A percentile compares a stretch with the other conserved stretches of the same genome.
phyloP scores from a whole-genome alignment of 1,139 yeast species.

The Blastobotrys proliferans region DNA sequence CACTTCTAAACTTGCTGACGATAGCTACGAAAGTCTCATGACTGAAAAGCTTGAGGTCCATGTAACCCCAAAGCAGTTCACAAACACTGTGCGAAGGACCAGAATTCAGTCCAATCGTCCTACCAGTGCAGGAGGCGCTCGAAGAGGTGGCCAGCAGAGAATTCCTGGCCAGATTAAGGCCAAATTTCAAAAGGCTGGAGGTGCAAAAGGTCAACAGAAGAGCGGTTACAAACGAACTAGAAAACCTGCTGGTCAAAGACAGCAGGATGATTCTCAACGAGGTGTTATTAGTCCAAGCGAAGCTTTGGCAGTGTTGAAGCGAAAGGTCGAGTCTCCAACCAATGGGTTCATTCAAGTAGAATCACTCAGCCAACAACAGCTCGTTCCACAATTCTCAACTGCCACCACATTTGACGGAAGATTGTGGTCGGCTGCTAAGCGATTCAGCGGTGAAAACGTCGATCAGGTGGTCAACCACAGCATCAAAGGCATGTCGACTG shows the following conservation, averaged over 20 bases:
- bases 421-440: constrained; percentile 15
- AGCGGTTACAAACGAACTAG: not conserved
- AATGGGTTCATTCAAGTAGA: constrained; percentile 11
- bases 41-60: constrained; percentile 10
- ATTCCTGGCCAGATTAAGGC: too few relatives aligned
- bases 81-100: constrained; percentile 3
- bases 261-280: not conserved
- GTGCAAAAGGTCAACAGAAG: not conserved
- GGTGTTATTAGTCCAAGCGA: constrained; percentile 4
- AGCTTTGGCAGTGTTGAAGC: constrained; percentile 5
- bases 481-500: constrained; percentile 21
- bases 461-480: constrained; percentile 20
- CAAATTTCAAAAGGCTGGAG: not conserved
- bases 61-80: constrained; percentile 8
- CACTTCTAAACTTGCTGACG: constrained; percentile 4
- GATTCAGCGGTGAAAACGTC: constrained; percentile 1
- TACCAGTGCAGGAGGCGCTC: constrained; percentile 4
- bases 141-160: not conserved
- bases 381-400: constrained; percentile 6
- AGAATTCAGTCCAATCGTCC: constrained; percentile 2
- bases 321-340: not conserved
- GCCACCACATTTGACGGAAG: constrained; percentile 14
- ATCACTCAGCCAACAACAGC: constrained; percentile 7
- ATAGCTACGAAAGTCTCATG: not conserved
- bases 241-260: not conserved